These are phyloP conservation scores for Pyrenochaeta sp. DNA, from an alignment of 2,329 filamentous ascomycete species.

Conservation along the genomic window DNA sequence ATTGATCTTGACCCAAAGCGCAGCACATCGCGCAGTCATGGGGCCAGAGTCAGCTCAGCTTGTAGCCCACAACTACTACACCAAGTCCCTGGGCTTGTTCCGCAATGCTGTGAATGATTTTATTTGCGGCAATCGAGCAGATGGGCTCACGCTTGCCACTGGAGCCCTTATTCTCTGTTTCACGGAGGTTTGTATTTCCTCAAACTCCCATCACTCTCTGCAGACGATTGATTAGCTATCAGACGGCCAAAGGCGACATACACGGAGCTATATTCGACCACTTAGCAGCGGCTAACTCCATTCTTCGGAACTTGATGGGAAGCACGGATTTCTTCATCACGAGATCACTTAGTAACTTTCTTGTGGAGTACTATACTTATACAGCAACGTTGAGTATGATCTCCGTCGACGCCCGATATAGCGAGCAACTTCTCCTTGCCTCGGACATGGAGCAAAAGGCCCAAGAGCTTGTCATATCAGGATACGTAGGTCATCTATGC, in stretches of 20 bases:
- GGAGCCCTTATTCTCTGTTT: constrained; percentile 2
- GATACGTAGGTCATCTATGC: constrained; percentile 2
- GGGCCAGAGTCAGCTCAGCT: neutral
- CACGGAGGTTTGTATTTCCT: neutral
- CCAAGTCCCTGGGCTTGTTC: neutral
- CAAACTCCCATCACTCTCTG: neutral
- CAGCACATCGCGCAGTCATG: neutral
- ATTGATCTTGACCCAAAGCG: constrained; percentile 3
- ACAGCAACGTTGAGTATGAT: constrained; percentile 3
- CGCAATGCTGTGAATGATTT: neutral
- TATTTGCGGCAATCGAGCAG: neutral
- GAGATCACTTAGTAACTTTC: neutral
- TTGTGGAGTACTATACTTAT: constrained; percentile 7
- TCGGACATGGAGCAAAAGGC: neutral
- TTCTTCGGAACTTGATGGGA: neutral
- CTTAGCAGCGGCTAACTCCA: neutral
- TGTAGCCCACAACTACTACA: neutral
- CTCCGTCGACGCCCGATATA: neutral
- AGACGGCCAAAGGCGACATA: constrained; percentile 1
- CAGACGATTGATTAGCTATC: neutral
- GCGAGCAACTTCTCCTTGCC: neutral
- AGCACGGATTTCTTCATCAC: neutral
- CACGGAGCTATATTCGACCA: constrained; percentile 4
- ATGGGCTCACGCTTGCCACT: neutral
- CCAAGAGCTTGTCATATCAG: neutral